phyloP scores from a whole-genome alignment of 2,329 filamentous ascomycete species.

The Epichloe aotearoae region DNA sequence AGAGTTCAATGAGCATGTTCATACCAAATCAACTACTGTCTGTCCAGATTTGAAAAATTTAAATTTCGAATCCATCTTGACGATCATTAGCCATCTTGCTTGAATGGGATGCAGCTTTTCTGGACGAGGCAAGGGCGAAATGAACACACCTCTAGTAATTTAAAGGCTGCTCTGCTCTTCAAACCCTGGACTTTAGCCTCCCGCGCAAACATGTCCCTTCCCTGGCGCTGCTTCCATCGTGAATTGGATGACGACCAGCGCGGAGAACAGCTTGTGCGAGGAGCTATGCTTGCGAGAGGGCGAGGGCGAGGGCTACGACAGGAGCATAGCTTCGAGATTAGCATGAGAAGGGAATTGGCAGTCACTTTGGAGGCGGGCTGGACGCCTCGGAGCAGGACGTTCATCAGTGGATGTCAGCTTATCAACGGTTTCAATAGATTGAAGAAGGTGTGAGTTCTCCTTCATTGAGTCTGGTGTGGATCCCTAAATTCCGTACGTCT shows the following conservation, averaged over 20 bases:
- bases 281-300: neutral
- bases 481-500: too few species aligned
- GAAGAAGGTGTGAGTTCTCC: neutral
- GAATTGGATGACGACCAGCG: constrained; percentile 44
- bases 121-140: too few species aligned
- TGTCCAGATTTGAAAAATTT: constrained; percentile 66
- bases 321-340: neutral
- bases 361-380: neutral
- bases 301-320: neutral
- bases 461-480: too few species aligned
- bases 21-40: constrained; percentile 79
- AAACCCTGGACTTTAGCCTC: constrained; percentile 67
- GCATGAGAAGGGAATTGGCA: neutral
- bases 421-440: neutral
- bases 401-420: neutral
- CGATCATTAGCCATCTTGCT: neutral
- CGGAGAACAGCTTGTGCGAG: neutral
- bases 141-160: constrained; percentile 62
- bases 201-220: constrained; percentile 55
- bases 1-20: constrained; percentile 10
- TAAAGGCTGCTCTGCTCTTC: constrained; percentile 87
- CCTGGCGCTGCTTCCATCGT: constrained; percentile 73
- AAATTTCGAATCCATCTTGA: constrained; percentile 69
- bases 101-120: neutral
- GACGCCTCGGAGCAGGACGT: neutral